A percentile compares a stretch with the other conserved stretches of the same genome.
Conservation (phyloP, 2,329 filamentous ascomycete genomes). For the Fusarium sp. region DNA sequence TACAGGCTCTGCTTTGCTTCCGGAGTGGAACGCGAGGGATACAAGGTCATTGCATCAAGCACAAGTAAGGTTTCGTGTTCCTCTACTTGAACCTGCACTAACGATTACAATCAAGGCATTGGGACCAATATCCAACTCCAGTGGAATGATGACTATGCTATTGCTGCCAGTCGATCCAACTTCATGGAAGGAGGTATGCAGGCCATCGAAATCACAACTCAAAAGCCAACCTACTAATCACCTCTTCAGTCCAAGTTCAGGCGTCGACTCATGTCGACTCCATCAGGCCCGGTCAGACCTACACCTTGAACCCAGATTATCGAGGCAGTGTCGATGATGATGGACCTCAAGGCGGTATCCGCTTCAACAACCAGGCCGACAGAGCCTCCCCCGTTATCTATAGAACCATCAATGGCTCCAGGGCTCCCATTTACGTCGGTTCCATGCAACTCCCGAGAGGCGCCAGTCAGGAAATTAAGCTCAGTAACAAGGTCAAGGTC, state of each 20-base stretch:
- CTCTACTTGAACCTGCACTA: accelerated
- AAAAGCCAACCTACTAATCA: background rate
- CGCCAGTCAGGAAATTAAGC: accelerated
- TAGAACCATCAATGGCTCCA: accelerated
- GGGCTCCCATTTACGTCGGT: accelerated
- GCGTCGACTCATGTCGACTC: accelerated
- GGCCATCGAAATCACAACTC: accelerated
- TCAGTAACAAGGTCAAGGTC: accelerated
- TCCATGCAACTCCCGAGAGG: accelerated
- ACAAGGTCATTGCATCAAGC: accelerated
- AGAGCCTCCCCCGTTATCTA: accelerated
- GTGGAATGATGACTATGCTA: background rate
- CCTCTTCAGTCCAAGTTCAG: accelerated
- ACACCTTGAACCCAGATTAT: background rate
- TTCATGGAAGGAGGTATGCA: background rate
- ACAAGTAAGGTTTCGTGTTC: accelerated
- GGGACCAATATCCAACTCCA: accelerated
- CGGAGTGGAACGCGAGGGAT: accelerated
- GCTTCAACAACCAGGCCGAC: background rate
- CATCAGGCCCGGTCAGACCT: accelerated
- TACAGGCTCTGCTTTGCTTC: background rate
- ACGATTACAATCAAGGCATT: accelerated
- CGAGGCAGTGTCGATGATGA: background rate
- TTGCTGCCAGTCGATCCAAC: accelerated
- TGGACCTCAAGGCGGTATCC: background rate